Evolutionary conservation across 169 alveolate genomes (phyloP).

Genomic region (Cyclospora cayetanensis): DNA sequence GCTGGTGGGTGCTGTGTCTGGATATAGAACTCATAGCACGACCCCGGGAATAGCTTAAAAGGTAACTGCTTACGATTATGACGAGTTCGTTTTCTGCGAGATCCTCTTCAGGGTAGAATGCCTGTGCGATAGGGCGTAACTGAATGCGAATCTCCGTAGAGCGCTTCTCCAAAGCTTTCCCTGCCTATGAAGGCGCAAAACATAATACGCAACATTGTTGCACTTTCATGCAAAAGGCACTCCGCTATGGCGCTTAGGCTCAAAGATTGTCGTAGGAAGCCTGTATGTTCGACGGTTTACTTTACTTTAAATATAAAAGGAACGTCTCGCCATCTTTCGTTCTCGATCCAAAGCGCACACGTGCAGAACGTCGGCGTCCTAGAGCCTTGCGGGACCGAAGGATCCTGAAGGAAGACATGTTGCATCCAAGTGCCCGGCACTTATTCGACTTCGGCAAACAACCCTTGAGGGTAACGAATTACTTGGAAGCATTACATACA

Average conservation of each 20-base stretch:
- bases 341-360: constrained; percentile 76
- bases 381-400: constrained; percentile 76
- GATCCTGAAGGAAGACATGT: constrained; percentile 76
- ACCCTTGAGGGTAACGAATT: constrained; percentile 24
- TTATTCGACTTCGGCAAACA: background rate
- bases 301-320: constrained; percentile 78
- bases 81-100: constrained; percentile 76
- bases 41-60: too few relatives aligned
- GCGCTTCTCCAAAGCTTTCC: constrained; percentile 79
- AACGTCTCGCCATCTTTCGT: constrained; percentile 79
- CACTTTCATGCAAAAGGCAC: background rate
- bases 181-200: constrained; percentile 64
- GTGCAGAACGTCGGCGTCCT: constrained; percentile 80
- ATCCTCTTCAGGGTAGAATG: constrained; percentile 75
- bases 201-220: background rate
- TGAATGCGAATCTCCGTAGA: constrained; percentile 77
- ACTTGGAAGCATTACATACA: too few relatives aligned
- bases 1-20: too few relatives aligned
- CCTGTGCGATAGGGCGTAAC: constrained; percentile 75
- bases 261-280: background rate
- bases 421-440: constrained; percentile 59
- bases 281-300: background rate
- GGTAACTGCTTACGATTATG: constrained; percentile 52
- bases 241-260: background rate
- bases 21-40: too few relatives aligned